Evolutionary conservation across 306 rosid species (phyloP).

Genomic region (Lathyrus aphaca): DNA sequence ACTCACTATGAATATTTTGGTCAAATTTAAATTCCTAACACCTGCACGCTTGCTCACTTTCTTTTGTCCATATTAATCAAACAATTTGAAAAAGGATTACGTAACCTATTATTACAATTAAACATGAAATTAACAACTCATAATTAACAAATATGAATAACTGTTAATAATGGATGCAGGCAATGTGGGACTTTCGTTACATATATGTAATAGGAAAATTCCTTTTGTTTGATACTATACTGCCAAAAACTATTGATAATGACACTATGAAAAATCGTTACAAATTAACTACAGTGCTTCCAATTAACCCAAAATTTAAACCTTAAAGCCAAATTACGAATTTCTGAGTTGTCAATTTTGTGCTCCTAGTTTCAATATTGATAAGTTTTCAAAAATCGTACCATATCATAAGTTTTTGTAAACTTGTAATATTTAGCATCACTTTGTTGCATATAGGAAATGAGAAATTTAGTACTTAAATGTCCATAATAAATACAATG

Average conservation of each 20-base stretch:
- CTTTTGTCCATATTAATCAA: background rate
- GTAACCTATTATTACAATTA: no score
- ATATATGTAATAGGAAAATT: background rate
- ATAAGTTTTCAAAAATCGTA: slow-evolving; percentile 16
- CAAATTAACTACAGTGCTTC: background rate
- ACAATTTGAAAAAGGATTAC: no score
- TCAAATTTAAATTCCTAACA: slow-evolving; percentile 31
- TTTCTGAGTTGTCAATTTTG: slow-evolving; percentile 2
- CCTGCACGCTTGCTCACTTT: slow-evolving; percentile 21
- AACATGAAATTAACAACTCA: no score
- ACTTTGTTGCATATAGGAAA: no score
- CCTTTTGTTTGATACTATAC: background rate
- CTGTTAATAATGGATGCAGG: background rate
- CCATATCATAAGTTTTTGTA: background rate
- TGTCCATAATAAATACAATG: no score
- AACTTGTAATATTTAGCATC: background rate
- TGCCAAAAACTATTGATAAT: background rate
- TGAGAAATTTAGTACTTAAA: no score
- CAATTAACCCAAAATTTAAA: background rate
- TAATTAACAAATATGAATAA: no score
- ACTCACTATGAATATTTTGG: slow-evolving; percentile 28
- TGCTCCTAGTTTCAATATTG: background rate
- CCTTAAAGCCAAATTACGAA: background rate
- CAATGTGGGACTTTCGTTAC: background rate
- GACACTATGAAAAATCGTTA: slow-evolving; percentile 7